Conservation (phyloP, 2,329 filamentous ascomycete species). For the Fusarium nurragi region DNA sequence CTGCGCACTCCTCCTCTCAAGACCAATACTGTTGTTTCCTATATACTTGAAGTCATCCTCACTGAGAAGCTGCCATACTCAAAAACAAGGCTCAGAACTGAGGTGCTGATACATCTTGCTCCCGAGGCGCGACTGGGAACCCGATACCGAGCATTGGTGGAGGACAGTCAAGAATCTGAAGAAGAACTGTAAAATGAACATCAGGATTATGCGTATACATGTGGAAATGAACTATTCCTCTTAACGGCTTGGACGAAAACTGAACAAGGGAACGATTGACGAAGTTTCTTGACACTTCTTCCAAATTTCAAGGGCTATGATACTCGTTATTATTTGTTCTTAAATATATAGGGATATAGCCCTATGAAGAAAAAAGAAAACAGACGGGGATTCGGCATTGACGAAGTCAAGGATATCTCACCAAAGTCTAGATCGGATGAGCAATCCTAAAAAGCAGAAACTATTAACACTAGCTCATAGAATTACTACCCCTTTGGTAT, state of each 20-base stretch:
- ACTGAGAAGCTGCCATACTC: conserved; percentile 62
- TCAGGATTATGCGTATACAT: neutral
- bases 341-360: neutral
- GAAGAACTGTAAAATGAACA: neutral
- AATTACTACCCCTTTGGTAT: no score
- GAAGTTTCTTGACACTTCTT: neutral
- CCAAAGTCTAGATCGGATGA: neutral
- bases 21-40: conserved; percentile 63
- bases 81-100: conserved; percentile 54
- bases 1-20: conserved; percentile 70
- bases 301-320: neutral
- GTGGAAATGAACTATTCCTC: neutral
- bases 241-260: neutral
- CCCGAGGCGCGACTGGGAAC: conserved; percentile 15
- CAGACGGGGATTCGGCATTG: neutral
- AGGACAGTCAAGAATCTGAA: conserved; percentile 9
- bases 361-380: neutral
- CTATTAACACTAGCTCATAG: no score
- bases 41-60: conserved; percentile 67
- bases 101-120: conserved; percentile 54
- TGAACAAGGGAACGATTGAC: conserved; percentile 1
- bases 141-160: conserved; percentile 45
- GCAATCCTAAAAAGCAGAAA: no score
- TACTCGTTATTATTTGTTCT: neutral
- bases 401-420: neutral